Evolutionary conservation across 768 basidiomycete genomes (phyloP).

Genomic region (Baorangia bicolor): DNA sequence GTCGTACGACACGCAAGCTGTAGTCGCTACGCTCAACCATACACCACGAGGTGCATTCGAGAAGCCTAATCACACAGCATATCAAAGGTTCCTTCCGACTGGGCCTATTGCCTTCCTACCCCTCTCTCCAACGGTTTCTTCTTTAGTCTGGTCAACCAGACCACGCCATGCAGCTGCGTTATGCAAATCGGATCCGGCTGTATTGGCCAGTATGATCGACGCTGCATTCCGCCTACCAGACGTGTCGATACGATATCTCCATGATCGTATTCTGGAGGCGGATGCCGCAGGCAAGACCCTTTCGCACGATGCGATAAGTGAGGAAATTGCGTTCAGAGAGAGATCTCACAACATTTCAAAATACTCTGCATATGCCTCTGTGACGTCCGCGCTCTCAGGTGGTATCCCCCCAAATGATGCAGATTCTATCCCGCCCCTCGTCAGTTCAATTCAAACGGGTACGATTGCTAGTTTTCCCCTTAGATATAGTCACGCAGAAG

Average conservation of each 20-base stretch:
- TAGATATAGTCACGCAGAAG: slow-evolving; percentile 80
- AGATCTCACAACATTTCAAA: slow-evolving; percentile 62
- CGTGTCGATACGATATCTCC: slow-evolving; percentile 66
- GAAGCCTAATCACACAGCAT: slow-evolving; percentile 75
- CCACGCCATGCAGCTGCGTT: slow-evolving; percentile 74
- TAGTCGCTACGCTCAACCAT: slow-evolving; percentile 88
- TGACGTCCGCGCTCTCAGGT: slow-evolving; percentile 29
- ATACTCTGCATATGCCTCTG: slow-evolving; percentile 62
- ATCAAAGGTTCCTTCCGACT: slow-evolving; percentile 92
- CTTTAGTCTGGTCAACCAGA: slow-evolving; percentile 92
- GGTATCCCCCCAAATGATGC: slow-evolving; percentile 65
- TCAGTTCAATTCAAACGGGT: slow-evolving; percentile 65
- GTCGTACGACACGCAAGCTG: slow-evolving; percentile 84
- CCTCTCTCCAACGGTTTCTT: slow-evolving; percentile 71
- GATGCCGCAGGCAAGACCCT: slow-evolving; percentile 46
- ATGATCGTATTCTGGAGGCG: slow-evolving; percentile 57
- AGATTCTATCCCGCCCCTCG: slow-evolving; percentile 69
- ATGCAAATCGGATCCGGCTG: slow-evolving; percentile 58
- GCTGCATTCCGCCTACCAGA: slow-evolving; percentile 86
- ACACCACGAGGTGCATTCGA: slow-evolving; percentile 60
- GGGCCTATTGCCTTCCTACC: slow-evolving; percentile 97
- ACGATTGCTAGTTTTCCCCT: slow-evolving; percentile 90
- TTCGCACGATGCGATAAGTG: slow-evolving; percentile 46
- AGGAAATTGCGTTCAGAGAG: slow-evolving; percentile 76
- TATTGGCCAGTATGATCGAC: slow-evolving; percentile 78